These are phyloP conservation scores for Puccinia triticina DNA, from an alignment of 1,284 basidiomycete genomes.

Conservation along the genomic window DNA sequence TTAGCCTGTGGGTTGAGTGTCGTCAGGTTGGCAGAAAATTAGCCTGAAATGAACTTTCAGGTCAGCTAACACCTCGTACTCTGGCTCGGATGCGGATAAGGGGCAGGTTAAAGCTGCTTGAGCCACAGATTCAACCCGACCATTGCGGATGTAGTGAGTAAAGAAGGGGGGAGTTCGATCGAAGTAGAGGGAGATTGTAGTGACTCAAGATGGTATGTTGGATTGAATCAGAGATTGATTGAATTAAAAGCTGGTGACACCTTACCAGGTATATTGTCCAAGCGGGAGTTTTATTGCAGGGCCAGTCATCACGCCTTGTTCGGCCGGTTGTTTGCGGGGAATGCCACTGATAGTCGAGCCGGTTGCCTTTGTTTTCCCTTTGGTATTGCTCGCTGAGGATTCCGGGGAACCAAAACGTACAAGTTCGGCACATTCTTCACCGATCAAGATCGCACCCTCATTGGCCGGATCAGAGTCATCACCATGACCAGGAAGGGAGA, in stretches of 20 bases:
- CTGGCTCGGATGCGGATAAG: too few relatives aligned
- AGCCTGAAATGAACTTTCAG: too few relatives aligned
- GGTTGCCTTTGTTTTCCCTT: background rate
- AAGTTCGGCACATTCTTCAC: constrained; percentile 36
- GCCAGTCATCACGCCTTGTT: background rate
- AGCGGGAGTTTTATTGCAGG: constrained; percentile 14
- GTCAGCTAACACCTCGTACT: too few relatives aligned
- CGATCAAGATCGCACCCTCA: constrained; percentile 30
- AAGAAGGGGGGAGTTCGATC: background rate
- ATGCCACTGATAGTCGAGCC: background rate
- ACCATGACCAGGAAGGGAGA: background rate
- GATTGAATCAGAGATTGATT: background rate
- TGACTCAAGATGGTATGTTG: background rate
- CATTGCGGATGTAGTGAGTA: background rate
- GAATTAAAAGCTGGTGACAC: background rate
- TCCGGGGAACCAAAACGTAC: background rate
- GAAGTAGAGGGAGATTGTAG: background rate
- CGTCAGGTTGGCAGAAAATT: too few relatives aligned
- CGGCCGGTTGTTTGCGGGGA: background rate
- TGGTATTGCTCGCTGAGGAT: background rate
- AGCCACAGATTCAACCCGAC: too few relatives aligned
- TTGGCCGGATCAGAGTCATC: background rate
- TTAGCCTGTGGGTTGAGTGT: too few relatives aligned
- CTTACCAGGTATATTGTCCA: constrained; percentile 46
- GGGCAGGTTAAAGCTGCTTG: too few relatives aligned